These are phyloP conservation scores for Fusarium algeriense DNA, from an alignment of 2,329 filamentous ascomycete genomes.

Conservation along the genomic window DNA sequence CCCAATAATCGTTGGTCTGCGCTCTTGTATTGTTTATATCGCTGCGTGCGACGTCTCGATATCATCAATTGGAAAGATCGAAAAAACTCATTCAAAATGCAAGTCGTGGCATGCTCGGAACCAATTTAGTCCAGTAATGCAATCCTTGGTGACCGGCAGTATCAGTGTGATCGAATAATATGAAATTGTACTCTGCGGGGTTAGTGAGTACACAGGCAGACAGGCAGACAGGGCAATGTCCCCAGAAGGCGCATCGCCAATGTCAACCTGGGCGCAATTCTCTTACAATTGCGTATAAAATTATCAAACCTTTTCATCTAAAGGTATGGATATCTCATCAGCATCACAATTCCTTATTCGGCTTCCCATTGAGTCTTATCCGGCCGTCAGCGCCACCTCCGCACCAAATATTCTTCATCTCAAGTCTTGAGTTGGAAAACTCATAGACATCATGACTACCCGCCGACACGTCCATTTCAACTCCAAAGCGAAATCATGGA, in stretches of 20 bases:
- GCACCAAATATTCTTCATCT: neutral
- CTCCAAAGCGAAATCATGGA: slow-evolving; percentile 30
- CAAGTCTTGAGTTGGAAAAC: neutral
- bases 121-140: too few species aligned
- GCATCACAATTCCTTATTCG: fast-evolving
- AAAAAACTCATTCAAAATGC: too few species aligned
- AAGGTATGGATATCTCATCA: too few species aligned
- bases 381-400: neutral
- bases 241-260: slow-evolving; percentile 36
- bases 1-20: neutral
- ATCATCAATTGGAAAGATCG: neutral
- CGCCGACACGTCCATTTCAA: slow-evolving; percentile 47
- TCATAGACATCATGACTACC: slow-evolving; percentile 30
- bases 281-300: slow-evolving; percentile 10
- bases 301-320: neutral
- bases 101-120: too few species aligned
- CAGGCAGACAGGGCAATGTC: slow-evolving; percentile 4
- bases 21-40: neutral
- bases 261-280: slow-evolving; percentile 4
- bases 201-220: neutral
- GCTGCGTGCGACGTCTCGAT: neutral
- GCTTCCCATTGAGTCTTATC: neutral
- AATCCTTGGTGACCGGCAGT: neutral
- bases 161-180: neutral
- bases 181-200: neutral